Percentiles rank a stretch among this genome's conserved stretches.
phyloP scores from a whole-genome alignment of 441 rosid genomes.

The Bocquillonia castaneifolia region DNA sequence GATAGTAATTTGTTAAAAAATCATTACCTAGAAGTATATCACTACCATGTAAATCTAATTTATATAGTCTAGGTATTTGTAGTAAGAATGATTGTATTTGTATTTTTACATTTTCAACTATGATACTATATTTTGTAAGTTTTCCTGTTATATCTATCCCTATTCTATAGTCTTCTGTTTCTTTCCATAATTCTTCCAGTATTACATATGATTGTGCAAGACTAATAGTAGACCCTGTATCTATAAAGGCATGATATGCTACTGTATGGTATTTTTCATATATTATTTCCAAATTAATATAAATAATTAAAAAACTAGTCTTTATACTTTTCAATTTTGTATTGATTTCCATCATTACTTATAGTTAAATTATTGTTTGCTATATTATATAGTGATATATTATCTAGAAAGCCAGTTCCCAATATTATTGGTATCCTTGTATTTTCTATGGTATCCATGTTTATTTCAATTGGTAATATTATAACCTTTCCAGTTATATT shows the following conservation, averaged over 20 bases:
- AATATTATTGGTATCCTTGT: too few species aligned
- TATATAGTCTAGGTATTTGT: not conserved
- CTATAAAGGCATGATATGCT: not conserved
- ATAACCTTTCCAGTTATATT: not conserved
- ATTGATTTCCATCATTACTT: not conserved
- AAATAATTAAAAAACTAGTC: not conserved
- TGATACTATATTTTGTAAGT: too few species aligned
- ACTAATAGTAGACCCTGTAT: not conserved
- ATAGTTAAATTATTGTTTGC: not conserved
- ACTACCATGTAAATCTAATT: not conserved
- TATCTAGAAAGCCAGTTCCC: not conserved
- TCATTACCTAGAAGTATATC: not conserved
- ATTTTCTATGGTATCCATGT: too few species aligned
- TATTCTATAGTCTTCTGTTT: not conserved
- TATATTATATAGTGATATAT: not conserved
- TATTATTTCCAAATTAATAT: not conserved
- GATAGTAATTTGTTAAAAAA: not conserved
- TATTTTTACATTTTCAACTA: too few species aligned
- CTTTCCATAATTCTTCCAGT: not conserved
- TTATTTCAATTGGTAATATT: not conserved
- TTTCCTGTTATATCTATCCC: too few species aligned
- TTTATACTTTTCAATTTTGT: not conserved
- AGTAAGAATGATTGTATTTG: not conserved
- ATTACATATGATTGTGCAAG: not conserved
- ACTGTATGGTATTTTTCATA: not conserved